Conservation (phyloP, 108 stramenopile genomes). For the Cyclostephanos tholiformis region DNA sequence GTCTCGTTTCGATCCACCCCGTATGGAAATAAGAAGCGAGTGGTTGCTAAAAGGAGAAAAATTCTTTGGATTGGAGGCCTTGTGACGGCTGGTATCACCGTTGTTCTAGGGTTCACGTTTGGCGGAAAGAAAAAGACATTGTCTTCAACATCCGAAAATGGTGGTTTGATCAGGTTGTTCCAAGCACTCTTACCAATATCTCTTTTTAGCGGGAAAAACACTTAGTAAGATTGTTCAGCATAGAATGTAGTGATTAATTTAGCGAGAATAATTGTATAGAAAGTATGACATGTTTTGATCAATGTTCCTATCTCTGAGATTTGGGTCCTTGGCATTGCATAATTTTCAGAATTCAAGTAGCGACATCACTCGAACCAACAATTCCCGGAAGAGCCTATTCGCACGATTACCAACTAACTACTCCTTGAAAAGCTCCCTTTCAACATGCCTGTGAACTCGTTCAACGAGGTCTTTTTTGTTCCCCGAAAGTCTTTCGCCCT, state of each 20-base stretch:
- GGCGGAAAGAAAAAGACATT: constrained; percentile 21
- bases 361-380: too few species aligned
- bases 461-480: constrained; percentile 64
- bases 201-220: background rate
- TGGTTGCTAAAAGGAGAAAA: constrained; percentile 58
- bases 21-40: constrained; percentile 63
- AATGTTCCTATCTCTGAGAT: too few species aligned
- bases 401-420: background rate
- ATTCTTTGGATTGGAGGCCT: constrained; percentile 76
- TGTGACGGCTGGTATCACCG: constrained; percentile 69
- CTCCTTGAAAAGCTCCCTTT: constrained; percentile 5
- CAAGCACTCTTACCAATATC: background rate
- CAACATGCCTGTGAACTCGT: constrained; percentile 45
- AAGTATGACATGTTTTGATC: too few species aligned
- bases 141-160: background rate
- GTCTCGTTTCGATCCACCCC: constrained; percentile 58
- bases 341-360: too few species aligned
- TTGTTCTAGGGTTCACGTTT: constrained; percentile 52
- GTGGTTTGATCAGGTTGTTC: constrained; percentile 7
- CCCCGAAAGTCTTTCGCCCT: constrained; percentile 59
- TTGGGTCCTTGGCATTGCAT: too few species aligned
- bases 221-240: background rate
- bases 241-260: background rate
- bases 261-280: too few species aligned
- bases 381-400: too few species aligned